Conservation (phyloP, 2,329 filamentous ascomycete species). For the Plenodomus lindquistii region DNA sequence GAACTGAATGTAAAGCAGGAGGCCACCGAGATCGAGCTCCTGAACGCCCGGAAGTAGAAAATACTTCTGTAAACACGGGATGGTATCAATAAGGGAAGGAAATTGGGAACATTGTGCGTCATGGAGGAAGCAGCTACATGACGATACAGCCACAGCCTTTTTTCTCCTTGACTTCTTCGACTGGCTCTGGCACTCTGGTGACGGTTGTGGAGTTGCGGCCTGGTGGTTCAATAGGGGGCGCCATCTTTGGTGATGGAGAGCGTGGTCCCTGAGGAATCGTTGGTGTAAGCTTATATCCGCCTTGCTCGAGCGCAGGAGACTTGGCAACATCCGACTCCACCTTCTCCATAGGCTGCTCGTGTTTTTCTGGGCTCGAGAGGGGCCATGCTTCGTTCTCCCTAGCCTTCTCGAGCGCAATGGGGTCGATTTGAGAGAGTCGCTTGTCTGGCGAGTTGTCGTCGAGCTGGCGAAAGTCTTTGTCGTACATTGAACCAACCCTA, state of each 20-base stretch:
- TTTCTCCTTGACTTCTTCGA: conserved; percentile 61
- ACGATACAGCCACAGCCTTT: conserved; percentile 72
- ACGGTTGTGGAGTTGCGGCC: conserved; percentile 42
- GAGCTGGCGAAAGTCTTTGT: conserved; percentile 83
- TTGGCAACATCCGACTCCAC: conserved; percentile 26
- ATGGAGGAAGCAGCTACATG: conserved; percentile 58
- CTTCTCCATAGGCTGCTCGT: conserved; percentile 24
- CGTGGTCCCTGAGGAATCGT: conserved; percentile 44
- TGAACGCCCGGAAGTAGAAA: conserved; percentile 32
- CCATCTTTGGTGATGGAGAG: conserved; percentile 31
- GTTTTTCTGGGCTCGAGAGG: conserved; percentile 38
- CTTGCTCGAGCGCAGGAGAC: conserved; percentile 46
- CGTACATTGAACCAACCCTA: conserved; percentile 81
- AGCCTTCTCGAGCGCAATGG: conserved; percentile 34
- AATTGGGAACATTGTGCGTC: conserved; percentile 33
- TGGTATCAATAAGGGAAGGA: conserved; percentile 19
- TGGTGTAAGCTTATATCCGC: conserved; percentile 53
- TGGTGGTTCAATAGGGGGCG: conserved; percentile 26
- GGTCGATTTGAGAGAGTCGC: conserved; percentile 37
- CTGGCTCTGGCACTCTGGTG: conserved; percentile 58
- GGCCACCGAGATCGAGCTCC: conserved; percentile 7
- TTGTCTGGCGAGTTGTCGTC: conserved; percentile 55
- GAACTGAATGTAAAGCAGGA: conserved; percentile 13
- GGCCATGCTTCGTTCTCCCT: conserved; percentile 39
- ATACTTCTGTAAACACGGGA: conserved; percentile 24